Evolutionary conservation across 2,329 filamentous ascomycete species (phyloP).

Genomic region (Geoglossum cookeanum): DNA sequence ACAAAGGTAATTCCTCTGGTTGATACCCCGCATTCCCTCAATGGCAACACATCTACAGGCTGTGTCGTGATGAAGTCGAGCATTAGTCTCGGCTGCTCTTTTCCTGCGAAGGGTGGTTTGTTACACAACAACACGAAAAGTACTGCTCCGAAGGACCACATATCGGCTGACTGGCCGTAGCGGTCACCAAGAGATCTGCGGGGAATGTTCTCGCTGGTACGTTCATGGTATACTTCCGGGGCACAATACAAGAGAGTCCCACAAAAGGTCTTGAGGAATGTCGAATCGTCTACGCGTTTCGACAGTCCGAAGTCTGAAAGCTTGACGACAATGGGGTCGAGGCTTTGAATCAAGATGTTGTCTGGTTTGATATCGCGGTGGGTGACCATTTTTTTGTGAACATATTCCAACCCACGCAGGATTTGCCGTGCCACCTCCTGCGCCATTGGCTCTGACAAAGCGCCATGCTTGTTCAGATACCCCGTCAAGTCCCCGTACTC

Average conservation of each 20-base stretch:
- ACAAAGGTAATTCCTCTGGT: constrained; percentile 54
- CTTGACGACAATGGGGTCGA: constrained; percentile 63
- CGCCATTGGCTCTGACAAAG: constrained; percentile 48
- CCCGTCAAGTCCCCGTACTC: constrained; percentile 65
- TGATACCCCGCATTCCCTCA: constrained; percentile 41
- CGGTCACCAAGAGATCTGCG: constrained; percentile 8
- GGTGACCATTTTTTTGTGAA: constrained; percentile 77
- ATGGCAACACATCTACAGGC: constrained; percentile 43
- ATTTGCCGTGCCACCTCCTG: constrained; percentile 58
- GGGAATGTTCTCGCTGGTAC: not conserved
- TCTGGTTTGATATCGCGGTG: constrained; percentile 98
- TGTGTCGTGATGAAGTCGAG: constrained; percentile 73
- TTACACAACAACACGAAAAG: constrained; percentile 72
- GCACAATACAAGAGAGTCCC: constrained; percentile 92
- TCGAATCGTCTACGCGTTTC: constrained; percentile 80
- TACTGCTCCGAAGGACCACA: constrained; percentile 91
- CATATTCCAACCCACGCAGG: constrained; percentile 63
- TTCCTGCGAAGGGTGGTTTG: constrained; percentile 60
- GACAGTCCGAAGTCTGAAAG: constrained; percentile 92
- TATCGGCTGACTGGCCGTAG: constrained; percentile 83
- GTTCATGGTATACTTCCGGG: constrained; percentile 58
- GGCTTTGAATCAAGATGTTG: constrained; percentile 70
- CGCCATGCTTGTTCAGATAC: constrained; percentile 38
- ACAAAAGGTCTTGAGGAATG: constrained; percentile 89
- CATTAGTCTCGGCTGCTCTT: constrained; percentile 46